Conservation (phyloP, 2,329 filamentous ascomycete genomes). For the Nemania sp. region DNA sequence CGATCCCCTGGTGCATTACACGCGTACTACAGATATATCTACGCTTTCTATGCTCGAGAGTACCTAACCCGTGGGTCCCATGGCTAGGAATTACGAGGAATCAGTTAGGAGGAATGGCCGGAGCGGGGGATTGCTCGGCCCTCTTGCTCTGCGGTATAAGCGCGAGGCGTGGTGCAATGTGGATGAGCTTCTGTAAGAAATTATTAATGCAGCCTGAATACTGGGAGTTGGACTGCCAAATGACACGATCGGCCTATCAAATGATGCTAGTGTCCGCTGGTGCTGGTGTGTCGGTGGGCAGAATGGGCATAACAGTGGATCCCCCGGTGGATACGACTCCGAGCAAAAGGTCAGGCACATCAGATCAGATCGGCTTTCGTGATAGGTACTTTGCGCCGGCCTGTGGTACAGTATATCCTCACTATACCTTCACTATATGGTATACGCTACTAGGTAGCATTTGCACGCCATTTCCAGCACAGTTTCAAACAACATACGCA, state of each 20-base stretch:
- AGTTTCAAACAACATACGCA: not conserved
- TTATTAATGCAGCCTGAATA: constrained; percentile 41
- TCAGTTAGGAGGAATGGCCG: not conserved
- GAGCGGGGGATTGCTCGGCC: constrained; percentile 3
- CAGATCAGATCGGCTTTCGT: constrained; percentile 20
- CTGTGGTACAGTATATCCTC: not conserved
- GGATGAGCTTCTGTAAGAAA: constrained; percentile 30
- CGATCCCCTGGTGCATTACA: not conserved
- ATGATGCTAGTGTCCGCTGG: constrained; percentile 12
- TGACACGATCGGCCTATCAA: constrained; percentile 23
- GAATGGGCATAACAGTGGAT: constrained; percentile 14
- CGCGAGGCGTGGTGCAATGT: constrained; percentile 28
- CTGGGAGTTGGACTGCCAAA: constrained; percentile 11
- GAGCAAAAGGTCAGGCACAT: constrained; percentile 6
- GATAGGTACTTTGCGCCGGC: too few species aligned
- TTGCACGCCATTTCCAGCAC: constrained; percentile 19
- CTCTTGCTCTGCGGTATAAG: constrained; percentile 13
- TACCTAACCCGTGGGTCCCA: not conserved
- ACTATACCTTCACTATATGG: constrained; percentile 1
- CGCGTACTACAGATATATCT: not conserved
- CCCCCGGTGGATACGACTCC: constrained; percentile 29
- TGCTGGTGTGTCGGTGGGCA: constrained; percentile 1
- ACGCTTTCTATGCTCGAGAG: not conserved
- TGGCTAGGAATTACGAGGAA: too few species aligned
- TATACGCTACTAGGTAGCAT: not conserved